These are phyloP conservation scores for Colletotrichum australisinense DNA, from an alignment of 2,329 filamentous ascomycete species.

Conservation along the genomic window DNA sequence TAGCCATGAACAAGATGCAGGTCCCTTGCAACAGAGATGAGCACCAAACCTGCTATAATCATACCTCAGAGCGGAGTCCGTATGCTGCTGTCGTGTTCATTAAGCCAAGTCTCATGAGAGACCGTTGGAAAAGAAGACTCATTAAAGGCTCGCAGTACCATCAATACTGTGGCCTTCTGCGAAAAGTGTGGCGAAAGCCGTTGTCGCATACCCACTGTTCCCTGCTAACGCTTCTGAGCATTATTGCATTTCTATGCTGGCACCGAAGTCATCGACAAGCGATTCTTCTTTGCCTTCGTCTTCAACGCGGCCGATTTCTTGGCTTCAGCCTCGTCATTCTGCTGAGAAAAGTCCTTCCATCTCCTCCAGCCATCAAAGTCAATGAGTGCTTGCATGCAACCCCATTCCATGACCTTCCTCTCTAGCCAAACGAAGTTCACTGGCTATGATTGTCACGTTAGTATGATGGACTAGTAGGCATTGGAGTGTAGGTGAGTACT, in stretches of 20 bases:
- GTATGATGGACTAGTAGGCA: not conserved
- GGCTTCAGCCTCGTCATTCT: slow-evolving; percentile 55
- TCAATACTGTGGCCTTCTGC: not conserved
- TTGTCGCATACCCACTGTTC: not conserved
- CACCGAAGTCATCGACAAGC: slow-evolving; percentile 48
- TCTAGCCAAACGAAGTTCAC: slow-evolving; percentile 98
- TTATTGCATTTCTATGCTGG: slow-evolving; percentile 8
- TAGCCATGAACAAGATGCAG: not conserved
- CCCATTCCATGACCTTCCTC: slow-evolving; percentile 98
- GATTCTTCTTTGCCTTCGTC: slow-evolving; percentile 58
- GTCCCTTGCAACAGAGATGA: not conserved
- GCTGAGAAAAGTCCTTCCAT: slow-evolving; percentile 86
- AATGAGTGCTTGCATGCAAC: slow-evolving; percentile 98
- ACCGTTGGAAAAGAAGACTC: not conserved
- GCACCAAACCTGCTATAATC: not conserved
- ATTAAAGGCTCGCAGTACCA: not conserved
- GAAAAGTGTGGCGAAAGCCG: not conserved
- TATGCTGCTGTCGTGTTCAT: not conserved
- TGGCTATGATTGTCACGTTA: slow-evolving; percentile 65
- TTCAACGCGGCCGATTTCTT: slow-evolving; percentile 53
- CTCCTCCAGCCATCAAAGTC: slow-evolving; percentile 98
- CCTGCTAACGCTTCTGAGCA: not conserved
- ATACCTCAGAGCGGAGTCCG: not conserved
- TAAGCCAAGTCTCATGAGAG: not conserved
- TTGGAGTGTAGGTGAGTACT: slow-evolving; percentile 37